Conservation (phyloP, 73 alveolate species). For the Paramecium caudatum region DNA sequence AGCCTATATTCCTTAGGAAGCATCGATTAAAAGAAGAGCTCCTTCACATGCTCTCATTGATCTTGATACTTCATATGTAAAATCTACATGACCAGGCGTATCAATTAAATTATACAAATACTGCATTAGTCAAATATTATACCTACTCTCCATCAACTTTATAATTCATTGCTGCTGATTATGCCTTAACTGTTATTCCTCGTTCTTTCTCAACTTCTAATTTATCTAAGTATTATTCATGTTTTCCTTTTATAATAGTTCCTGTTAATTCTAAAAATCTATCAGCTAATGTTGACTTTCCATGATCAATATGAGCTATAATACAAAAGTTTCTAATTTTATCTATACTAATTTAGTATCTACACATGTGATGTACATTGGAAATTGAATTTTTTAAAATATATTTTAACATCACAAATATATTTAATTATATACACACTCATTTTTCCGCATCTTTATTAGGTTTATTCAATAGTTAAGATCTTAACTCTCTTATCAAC, state of each 20-base stretch:
- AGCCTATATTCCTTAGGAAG: constrained; percentile 94
- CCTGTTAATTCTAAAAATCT: constrained; percentile 70
- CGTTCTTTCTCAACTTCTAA: constrained; percentile 93
- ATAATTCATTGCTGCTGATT: constrained; percentile 91
- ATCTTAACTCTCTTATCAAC: constrained; percentile 52
- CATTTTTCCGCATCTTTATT: neutral
- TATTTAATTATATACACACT: constrained; percentile 15
- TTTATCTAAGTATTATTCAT: constrained; percentile 67
- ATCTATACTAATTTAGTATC: constrained; percentile 55
- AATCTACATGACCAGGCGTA: constrained; percentile 98
- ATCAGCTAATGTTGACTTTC: constrained; percentile 83
- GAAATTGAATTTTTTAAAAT: constrained; percentile 1
- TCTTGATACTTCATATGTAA: constrained; percentile 95
- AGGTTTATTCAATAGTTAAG: constrained; percentile 6
- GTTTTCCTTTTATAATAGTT: constrained; percentile 63
- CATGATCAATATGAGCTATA: constrained; percentile 97
- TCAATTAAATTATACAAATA: constrained; percentile 90
- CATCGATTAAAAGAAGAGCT: constrained; percentile 93
- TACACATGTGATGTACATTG: neutral
- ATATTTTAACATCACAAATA: constrained; percentile 28
- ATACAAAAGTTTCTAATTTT: constrained; percentile 89
- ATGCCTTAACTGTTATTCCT: constrained; percentile 97
- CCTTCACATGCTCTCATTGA: constrained; percentile 96
- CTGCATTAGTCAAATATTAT: neutral
- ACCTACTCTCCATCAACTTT: constrained; percentile 69